These are phyloP conservation scores for Boletus subcaerulescens DNA, from an alignment of 768 basidiomycete species.

Conservation along the genomic window DNA sequence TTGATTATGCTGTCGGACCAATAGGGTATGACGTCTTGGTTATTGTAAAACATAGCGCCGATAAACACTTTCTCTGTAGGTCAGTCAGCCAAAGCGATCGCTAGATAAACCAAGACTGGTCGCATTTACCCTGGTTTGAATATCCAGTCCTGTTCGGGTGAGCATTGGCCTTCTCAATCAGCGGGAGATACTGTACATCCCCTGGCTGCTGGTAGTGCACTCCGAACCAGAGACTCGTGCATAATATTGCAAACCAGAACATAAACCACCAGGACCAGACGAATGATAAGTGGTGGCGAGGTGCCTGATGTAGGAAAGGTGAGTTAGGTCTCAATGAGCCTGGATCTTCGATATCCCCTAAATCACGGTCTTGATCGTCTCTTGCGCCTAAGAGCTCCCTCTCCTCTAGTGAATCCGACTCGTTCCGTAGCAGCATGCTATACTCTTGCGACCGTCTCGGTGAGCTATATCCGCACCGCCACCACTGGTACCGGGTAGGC, in stretches of 20 bases:
- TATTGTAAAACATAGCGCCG: conserved; percentile 39
- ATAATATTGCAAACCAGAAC: conserved; percentile 7
- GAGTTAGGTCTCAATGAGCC: background rate
- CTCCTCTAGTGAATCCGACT: conserved; percentile 4
- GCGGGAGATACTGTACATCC: conserved; percentile 14
- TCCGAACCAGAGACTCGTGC: background rate
- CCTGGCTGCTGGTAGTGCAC: background rate
- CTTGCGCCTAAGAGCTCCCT: background rate
- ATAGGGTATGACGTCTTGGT: conserved; percentile 36
- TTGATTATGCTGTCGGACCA: conserved; percentile 37
- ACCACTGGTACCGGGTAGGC: background rate
- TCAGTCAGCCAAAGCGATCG: background rate
- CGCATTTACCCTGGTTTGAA: conserved; percentile 8
- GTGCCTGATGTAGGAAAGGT: background rate
- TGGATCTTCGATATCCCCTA: background rate
- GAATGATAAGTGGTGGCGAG: background rate
- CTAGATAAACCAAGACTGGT: too few species aligned
- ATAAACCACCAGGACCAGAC: background rate
- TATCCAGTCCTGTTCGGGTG: conserved; percentile 15
- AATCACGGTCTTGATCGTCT: background rate
- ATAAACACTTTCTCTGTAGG: conserved; percentile 16
- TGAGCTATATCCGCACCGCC: too few species aligned
- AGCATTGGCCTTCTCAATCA: conserved; percentile 12
- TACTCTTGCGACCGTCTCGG: conserved; percentile 5
- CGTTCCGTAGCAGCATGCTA: conserved; percentile 7